phyloP scores from a whole-genome alignment of 371 early-diverging fungal species.

The Mortierella sp. region DNA sequence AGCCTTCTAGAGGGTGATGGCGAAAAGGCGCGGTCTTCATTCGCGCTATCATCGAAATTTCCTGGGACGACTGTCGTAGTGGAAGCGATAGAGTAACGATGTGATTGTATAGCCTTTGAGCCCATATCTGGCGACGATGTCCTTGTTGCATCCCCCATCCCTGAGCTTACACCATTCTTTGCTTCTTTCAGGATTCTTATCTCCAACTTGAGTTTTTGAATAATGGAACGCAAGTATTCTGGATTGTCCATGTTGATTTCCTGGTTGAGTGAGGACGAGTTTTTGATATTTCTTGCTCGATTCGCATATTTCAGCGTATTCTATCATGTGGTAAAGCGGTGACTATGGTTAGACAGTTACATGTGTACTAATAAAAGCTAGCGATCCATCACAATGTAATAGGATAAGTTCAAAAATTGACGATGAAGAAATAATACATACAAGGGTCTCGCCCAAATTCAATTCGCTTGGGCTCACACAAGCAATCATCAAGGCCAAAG shows the following conservation, averaged over 20 bases:
- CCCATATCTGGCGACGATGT: neutral
- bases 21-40: conserved; percentile 33
- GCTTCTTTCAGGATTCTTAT: conserved; percentile 61
- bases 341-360: neutral
- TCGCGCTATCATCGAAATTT: conserved; percentile 17
- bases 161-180: conserved; percentile 5
- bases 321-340: conserved; percentile 5
- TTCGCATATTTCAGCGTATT: conserved; percentile 95
- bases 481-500: conserved; percentile 93
- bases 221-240: conserved; percentile 68
- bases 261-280: conserved; percentile 81
- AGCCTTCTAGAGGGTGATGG: conserved; percentile 33
- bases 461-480: conserved; percentile 88
- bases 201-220: conserved; percentile 68
- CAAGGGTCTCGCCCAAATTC: conserved; percentile 88
- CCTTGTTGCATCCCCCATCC: conserved; percentile 9
- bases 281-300: conserved; percentile 89
- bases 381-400: no score
- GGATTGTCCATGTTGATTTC: conserved; percentile 73
- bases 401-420: no score
- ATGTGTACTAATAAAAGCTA: no score
- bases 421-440: conserved; percentile 11
- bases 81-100: conserved; percentile 37
- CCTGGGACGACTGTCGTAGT: conserved; percentile 23
- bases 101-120: conserved; percentile 9